Evolutionary conservation across 805 yeast species (phyloP), one percentile per base, ranked within the genome.

Genomic region (Clavispora asparagi): DNA sequence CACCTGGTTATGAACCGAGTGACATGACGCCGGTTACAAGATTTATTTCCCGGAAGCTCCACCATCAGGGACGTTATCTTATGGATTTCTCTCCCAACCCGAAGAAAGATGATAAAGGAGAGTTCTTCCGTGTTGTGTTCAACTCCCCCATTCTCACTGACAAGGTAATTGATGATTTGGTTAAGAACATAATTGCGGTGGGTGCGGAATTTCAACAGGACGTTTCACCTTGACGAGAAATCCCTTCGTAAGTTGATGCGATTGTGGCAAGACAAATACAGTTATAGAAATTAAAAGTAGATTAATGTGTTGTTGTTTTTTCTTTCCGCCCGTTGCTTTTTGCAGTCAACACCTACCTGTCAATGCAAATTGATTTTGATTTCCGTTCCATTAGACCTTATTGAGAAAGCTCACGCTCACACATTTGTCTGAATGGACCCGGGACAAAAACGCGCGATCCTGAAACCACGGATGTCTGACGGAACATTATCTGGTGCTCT

Each of bases 41-140:
- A 38, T 62, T 56, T 50, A 83, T 88, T 47, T 85, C 87, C 3
- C 59, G 75, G 9, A 73, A 71, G 50, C 69, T 87, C 45, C 89
- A 84, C 54, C 62, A 70, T 25, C 62, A 71, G 33, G 88, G 89
- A n/a, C 74, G 78, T 57, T 87, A 83, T 59, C 67, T 88, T 55
- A 76, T 88, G 32, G 96, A 87, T 61, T 88, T 79, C 61, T 83
- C 95, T 14, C 95, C 95, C 2, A 78, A 80, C 43, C 79, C 80
- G 1, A 40, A 58, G 13, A 76, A 77, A 37, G 76, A 76, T 40
- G 67, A 68, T 28, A 66, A 73, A 17, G 95, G 95, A 6, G 94
- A 87, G 63, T 88, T 88, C 59, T 87, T 87, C 71, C 71, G 96
- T 46, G 92, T 85, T 12, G 96, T 88, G 6, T 82, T 88, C 64